Percentiles rank a stretch among this genome's conserved stretches.
Conservation (phyloP, 306 rosid genomes). For the Chamaecrista fasciculata region DNA sequence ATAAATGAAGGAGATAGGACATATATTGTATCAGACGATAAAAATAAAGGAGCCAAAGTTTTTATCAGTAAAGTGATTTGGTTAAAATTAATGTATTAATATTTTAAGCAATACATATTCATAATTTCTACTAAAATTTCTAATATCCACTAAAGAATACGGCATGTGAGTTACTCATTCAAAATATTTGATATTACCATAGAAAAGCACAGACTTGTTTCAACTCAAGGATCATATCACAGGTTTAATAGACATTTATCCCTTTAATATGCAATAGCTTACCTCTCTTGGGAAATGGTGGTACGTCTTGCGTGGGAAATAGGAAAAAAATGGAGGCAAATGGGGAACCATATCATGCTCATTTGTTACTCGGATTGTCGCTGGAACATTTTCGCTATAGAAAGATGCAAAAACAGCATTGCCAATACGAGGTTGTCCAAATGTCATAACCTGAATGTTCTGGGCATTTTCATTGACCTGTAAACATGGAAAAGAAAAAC, state of each 20-base stretch:
- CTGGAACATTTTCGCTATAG: conserved; percentile 58
- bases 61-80: neutral
- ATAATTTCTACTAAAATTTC: neutral
- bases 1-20: neutral
- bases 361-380: conserved; percentile 75
- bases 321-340: conserved; percentile 87
- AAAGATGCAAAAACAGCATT: conserved; percentile 79
- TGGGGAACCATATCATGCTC: conserved; percentile 89
- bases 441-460: conserved; percentile 79
- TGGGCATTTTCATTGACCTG: conserved; percentile 67
- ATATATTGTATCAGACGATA: neutral
- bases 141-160: conserved; percentile 8
- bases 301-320: conserved; percentile 87
- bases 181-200: conserved; percentile 5
- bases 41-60: neutral
- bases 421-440: conserved; percentile 98
- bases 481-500: conserved; percentile 27
- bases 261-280: conserved; percentile 26
- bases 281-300: conserved; percentile 97
- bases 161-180: conserved; percentile 3
- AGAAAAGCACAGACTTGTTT: conserved; percentile 1
- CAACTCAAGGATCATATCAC: conserved; percentile 7
- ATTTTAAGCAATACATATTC: neutral
- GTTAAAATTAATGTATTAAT: neutral
- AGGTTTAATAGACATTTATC: conserved; percentile 7